Percentiles rank a stretch among this genome's conserved stretches.
Evolutionary conservation across 176 grass and related monocot genomes (phyloP).

Genomic region (Carex scoparia): DNA sequence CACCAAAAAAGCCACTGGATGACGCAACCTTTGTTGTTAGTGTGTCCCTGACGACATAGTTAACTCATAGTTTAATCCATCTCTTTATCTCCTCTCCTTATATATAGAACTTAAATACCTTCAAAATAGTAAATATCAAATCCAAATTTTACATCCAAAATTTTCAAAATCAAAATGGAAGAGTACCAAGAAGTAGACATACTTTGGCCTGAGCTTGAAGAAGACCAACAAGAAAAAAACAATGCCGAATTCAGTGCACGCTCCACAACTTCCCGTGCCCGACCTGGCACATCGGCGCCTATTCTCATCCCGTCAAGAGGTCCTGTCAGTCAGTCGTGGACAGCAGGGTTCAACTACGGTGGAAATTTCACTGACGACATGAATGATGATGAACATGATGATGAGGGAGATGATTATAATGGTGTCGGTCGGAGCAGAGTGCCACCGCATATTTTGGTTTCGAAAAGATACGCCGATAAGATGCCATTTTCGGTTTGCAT

Average conservation of each 20-base stretch:
- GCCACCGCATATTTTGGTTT: slow-evolving; percentile 45
- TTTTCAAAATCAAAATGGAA: slow-evolving; percentile 33
- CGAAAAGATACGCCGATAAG: slow-evolving; percentile 11
- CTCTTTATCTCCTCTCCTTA: not conserved
- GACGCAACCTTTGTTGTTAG: slow-evolving; percentile 16
- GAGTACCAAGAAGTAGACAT: slow-evolving; percentile 57
- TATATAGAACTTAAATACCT: not conserved
- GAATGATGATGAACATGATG: not conserved
- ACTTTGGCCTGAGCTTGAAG: slow-evolving; percentile 37
- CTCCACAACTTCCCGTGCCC: not conserved
- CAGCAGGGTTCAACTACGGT: not conserved
- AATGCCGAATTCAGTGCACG: not conserved
- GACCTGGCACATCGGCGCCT: slow-evolving; percentile 20
- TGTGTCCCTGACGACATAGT: not conserved
- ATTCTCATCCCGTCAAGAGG: slow-evolving; percentile 31
- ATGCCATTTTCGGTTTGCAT: slow-evolving; percentile 54
- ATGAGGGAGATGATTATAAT: not conserved
- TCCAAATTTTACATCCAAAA: not conserved
- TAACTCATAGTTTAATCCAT: slow-evolving; percentile 6
- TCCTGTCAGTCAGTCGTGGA: slow-evolving; percentile 43
- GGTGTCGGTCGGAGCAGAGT: not conserved
- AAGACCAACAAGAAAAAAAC: not conserved
- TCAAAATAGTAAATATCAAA: not conserved
- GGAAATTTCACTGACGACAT: not conserved
- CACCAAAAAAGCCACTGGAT: not conserved